Evolutionary conservation across 78 protist genomes (phyloP), one percentile per base, ranked within the genome.

Genomic region (Emiliania huxleyi): DNA sequence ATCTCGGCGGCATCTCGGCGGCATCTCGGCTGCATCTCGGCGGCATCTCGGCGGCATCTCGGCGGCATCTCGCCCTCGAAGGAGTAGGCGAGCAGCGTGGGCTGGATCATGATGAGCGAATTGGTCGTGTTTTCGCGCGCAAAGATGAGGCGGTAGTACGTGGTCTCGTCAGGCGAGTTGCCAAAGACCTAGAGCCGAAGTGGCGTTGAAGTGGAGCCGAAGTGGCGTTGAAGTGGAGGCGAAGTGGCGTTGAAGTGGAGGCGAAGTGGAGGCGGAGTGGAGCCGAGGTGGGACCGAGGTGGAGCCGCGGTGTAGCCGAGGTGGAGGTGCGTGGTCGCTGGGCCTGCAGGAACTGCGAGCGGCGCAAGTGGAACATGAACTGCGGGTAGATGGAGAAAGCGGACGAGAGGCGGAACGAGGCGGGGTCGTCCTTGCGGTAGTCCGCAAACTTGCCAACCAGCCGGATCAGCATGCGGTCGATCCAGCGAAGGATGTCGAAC

Each of bases 321-420:
- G 23, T 25, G 73, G 23, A 23, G 23, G 73, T 25, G 73, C 21
- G n/a, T n/a, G n/a, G n/a, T n/a, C n/a, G n/a, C n/a, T n/a, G 84
- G 6, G 22, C 35, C 46, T 38, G 84, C 35, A 37, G 40, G 84
- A 75, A 83, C 43, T 93, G 95, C 22, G 98, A 94, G 35, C 99
- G 96, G 25, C 99, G 97, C 79, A 99, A 91, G 95, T 99, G 99
- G 97, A 97, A 99, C 98, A 99, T 97, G 90, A 98, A 98, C 95
- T 98, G 99, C 37, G 99, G 99, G 91, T 98, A 98, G 55, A 97
- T 91, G 35, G 97, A 12, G 69, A 98, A 97, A 90, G 85, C 52
- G 11, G 81, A 40, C 21, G 96, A 33, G 79, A 98, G 96, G 5
- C 90, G 93, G 85, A 98, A 96, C 29, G 97, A 92, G 26, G 22